Evolutionary conservation across 345 rosid genomes (phyloP), one percentile per base, ranked within the genome.

Genomic region (Eucalyptus curtisii): DNA sequence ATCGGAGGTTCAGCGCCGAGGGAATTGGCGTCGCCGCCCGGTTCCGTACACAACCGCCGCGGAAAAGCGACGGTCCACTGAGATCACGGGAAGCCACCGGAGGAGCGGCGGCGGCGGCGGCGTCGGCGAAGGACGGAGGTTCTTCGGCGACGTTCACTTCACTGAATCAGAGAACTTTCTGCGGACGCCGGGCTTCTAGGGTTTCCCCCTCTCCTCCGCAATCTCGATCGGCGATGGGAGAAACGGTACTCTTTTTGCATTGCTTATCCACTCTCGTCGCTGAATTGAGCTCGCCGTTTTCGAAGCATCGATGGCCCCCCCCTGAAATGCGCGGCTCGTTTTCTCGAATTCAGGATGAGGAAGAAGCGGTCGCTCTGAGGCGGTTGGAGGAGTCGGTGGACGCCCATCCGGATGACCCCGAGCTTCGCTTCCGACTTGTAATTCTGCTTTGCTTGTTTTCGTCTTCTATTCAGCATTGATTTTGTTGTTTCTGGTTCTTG

Each of bases 361-460:
- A 88, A 79, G 93, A 90, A 55, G 92, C 89, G 25, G 55, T 49
- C 47, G 90, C 37, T 71, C 87, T 93, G 87, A 89, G 88, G 90
- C 91, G 92, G 25, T 88, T 94, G 91, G 93, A 92, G 93, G 94
- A 92, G 80, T 92, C 93, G 7, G 92, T 95, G 27, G 96, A 95
- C 61, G 93, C 94, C 80, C 94, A 92, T 80, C 99, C 99, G 27
- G 93, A 95, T 52, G 98, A 97, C 86, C 91, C 96, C 37, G 91
- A 92, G 61, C 94, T 94, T 47, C 82, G 10, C n/a, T 86, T 50
- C 52, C 49, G 25, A 7, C 68, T 80, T 47, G 80, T 86, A 66
- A 37, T 49, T 44, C 61, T 64, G 27, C 47, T 30, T 76, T 40
- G 82, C 27, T 71, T 50, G 10, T 66, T 53, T 61, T 40, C 49